Conservation (phyloP, 1,284 basidiomycete genomes). For the Afroboletus lepidellus region DNA sequence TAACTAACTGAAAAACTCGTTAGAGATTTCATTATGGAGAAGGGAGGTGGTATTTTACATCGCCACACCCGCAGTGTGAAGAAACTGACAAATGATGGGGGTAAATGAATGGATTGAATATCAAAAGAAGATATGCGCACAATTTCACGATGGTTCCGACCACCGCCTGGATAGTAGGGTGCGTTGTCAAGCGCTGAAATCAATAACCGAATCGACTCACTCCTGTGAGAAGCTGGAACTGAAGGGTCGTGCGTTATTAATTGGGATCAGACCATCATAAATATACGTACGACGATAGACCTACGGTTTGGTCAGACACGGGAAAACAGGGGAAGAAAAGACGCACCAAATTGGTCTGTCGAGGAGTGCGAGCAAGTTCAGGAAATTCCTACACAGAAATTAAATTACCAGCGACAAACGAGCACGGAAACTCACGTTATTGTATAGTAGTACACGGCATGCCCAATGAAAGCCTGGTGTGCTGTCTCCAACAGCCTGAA, state of each 20-base stretch:
- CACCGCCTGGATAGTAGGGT: slow-evolving; percentile 41
- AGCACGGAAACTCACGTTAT: slow-evolving; percentile 40
- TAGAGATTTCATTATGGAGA: slow-evolving; percentile 47
- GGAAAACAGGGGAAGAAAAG: not conserved
- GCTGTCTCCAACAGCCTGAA: slow-evolving; percentile 48
- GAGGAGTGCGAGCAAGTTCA: slow-evolving; percentile 40
- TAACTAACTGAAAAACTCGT: not conserved
- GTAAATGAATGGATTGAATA: not conserved
- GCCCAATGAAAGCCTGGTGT: slow-evolving; percentile 55
- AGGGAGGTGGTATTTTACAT: slow-evolving; percentile 40
- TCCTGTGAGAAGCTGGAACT: slow-evolving; percentile 59
- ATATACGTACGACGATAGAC: slow-evolving; percentile 24
- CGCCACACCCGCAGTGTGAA: slow-evolving; percentile 68
- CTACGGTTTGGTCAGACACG: slow-evolving; percentile 15
- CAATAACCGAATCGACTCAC: slow-evolving; percentile 39
- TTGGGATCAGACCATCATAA: not conserved
- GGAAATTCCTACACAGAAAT: slow-evolving; percentile 45
- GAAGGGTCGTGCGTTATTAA: not conserved
- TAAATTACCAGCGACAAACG: not conserved
- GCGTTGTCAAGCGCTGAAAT: slow-evolving; percentile 5
- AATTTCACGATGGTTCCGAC: slow-evolving; percentile 61
- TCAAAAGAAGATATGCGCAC: slow-evolving; percentile 39
- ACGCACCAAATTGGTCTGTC: slow-evolving; percentile 49
- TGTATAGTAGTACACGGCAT: slow-evolving; percentile 57
- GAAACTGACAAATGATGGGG: slow-evolving; percentile 39